Evolutionary conservation across 495 filamentous ascomycete genomes (phyloP).

Genomic region (Copromyces sp.): DNA sequence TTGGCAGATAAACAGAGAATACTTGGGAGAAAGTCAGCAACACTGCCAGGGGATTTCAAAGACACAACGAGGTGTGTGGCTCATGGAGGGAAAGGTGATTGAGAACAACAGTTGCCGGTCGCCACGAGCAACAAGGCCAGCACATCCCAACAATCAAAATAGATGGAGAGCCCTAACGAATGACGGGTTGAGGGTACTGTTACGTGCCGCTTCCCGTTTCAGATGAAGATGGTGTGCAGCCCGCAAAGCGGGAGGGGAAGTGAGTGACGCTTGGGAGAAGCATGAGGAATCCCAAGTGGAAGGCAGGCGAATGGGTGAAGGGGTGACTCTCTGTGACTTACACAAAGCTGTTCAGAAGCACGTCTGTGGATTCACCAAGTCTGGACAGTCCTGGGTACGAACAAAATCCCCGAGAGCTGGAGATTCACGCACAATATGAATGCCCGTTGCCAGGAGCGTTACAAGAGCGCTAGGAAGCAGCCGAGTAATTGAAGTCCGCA

Average conservation of each 20-base stretch:
- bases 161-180: background rate
- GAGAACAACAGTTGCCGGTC: background rate
- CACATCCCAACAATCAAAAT: background rate
- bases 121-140: background rate
- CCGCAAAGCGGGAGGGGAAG: conserved; percentile 14
- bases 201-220: background rate
- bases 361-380: background rate
- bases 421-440: conserved; percentile 1
- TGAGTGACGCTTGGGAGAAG: conserved; percentile 9
- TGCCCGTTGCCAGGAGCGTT: conserved; percentile 4
- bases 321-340: background rate
- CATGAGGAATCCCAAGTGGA: conserved; percentile 7
- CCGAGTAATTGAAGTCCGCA: conserved; percentile 38
- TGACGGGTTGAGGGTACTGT: background rate
- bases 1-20: background rate
- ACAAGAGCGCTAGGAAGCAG: conserved; percentile 30
- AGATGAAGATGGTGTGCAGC: conserved; percentile 15
- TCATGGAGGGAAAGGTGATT: background rate
- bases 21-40: background rate
- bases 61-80: background rate
- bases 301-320: conserved; percentile 14
- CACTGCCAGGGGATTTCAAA: background rate
- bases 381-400: background rate
- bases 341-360: background rate
- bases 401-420: background rate